A percentile compares a stretch with the other conserved stretches of the same genome.
These are phyloP conservation scores for Cryptococcus sp. DNA, from an alignment of 1,284 basidiomycete genomes.

Conservation along the genomic window DNA sequence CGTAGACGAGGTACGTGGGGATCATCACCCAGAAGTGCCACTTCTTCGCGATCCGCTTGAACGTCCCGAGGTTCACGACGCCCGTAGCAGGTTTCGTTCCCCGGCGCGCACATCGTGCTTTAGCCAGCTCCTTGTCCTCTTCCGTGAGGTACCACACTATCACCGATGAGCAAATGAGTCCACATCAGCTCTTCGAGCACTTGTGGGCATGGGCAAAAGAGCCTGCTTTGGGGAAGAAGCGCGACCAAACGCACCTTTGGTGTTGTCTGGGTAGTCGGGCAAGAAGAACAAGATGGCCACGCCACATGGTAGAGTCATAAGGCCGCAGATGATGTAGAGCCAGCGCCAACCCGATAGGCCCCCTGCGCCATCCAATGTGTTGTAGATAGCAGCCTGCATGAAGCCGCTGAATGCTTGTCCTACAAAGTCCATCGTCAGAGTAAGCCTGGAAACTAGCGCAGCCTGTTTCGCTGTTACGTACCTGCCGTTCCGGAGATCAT, in stretches of 20 bases:
- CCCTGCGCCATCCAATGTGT: constrained; percentile 12
- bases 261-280: constrained; percentile 11
- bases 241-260: not conserved
- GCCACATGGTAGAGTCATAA: constrained; percentile 13
- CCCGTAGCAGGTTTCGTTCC: not conserved
- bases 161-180: not conserved
- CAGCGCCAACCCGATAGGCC: constrained; percentile 22
- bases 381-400: constrained; percentile 25
- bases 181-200: not conserved
- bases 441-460: not conserved
- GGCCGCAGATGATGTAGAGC: constrained; percentile 19
- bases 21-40: constrained; percentile 9
- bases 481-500: constrained; percentile 18
- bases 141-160: constrained; percentile 6
- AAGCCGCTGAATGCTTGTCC: constrained; percentile 27
- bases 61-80: not conserved
- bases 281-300: constrained; percentile 4
- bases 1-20: constrained; percentile 5
- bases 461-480: not conserved
- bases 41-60: not conserved
- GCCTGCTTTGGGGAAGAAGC: too few relatives aligned
- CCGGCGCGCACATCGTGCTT: constrained; percentile 2
- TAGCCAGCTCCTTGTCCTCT: constrained; percentile 8
- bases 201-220: not conserved
- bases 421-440: not conserved